Conservation (phyloP, 371 early-diverging fungal species). For the Synchytrium microbalum region DNA sequence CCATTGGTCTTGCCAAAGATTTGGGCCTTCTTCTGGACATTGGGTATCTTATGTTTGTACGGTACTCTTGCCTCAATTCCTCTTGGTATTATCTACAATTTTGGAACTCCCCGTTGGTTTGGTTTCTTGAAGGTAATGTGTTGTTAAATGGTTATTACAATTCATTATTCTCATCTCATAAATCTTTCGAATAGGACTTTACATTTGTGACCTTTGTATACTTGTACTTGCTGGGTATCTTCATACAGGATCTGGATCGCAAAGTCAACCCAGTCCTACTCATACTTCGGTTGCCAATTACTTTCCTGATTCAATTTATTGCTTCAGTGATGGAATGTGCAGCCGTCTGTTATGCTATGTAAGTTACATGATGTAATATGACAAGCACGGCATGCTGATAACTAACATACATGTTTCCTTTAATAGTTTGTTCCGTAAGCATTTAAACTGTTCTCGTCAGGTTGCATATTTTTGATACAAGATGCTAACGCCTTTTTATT, state of each 20-base stretch:
- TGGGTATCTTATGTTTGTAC: slow-evolving; percentile 33
- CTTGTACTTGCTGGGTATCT: slow-evolving; percentile 38
- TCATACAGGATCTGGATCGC: slow-evolving; percentile 43
- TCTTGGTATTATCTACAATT: slow-evolving; percentile 28
- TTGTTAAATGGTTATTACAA: slow-evolving; percentile 12
- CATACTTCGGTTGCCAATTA: slow-evolving; percentile 29
- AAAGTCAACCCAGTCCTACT: slow-evolving; percentile 29
- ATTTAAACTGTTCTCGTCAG: too few species aligned
- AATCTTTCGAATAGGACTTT: background rate
- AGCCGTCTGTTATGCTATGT: too few species aligned
- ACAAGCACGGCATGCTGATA: too few species aligned
- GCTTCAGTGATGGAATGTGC: slow-evolving; percentile 17
- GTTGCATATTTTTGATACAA: too few species aligned
- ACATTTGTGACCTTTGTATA: slow-evolving; percentile 29
- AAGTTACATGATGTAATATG: too few species aligned
- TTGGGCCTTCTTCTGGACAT: slow-evolving; percentile 43
- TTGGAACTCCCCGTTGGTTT: slow-evolving; percentile 42
- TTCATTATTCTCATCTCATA: background rate
- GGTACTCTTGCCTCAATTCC: slow-evolving; percentile 33
- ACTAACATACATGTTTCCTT: too few species aligned
- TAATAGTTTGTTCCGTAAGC: too few species aligned
- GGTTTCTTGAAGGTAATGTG: slow-evolving; percentile 38
- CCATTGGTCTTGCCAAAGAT: slow-evolving; percentile 33
- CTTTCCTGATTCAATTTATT: slow-evolving; percentile 35
- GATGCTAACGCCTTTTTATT: background rate